Evolutionary conservation across 2,329 filamentous ascomycete species (phyloP).

Genomic region (Cyphellophora attinorum): DNA sequence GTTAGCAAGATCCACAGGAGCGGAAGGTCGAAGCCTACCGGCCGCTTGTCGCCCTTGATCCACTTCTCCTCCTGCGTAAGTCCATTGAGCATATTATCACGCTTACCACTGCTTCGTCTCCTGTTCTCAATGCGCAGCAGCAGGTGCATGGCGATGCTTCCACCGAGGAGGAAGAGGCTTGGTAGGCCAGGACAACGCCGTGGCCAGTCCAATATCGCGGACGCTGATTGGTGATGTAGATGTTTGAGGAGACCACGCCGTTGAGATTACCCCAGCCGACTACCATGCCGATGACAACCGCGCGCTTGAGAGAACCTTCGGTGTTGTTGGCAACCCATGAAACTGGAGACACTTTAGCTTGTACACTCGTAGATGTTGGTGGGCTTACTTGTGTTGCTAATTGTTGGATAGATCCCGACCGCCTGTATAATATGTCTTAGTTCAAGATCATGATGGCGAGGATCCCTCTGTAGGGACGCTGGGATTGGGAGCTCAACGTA

Average conservation of each 20-base stretch:
- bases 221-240: slow-evolving; percentile 51
- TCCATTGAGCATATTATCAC: slow-evolving; percentile 9
- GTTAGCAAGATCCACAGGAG: no score
- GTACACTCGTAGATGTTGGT: no score
- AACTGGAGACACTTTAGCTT: slow-evolving; percentile 48
- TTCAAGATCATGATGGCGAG: no score
- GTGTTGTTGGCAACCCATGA: slow-evolving; percentile 84
- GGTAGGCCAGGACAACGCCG: slow-evolving; percentile 62
- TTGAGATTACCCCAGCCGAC: slow-evolving; percentile 92
- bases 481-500: no score
- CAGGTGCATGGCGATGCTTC: slow-evolving; percentile 24
- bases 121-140: slow-evolving; percentile 12
- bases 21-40: no score
- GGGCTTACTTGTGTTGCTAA: no score
- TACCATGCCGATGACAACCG: slow-evolving; percentile 74
- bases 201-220: slow-evolving; percentile 66
- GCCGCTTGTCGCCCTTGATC: slow-evolving; percentile 9
- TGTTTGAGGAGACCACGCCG: slow-evolving; percentile 66
- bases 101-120: slow-evolving; percentile 5
- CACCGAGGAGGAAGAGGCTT: slow-evolving; percentile 59
- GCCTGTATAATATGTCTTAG: no score
- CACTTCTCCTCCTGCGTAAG: slow-evolving; percentile 8
- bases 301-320: slow-evolving; percentile 82
- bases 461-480: no score
- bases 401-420: slow-evolving; percentile 77